Evolutionary conservation across 1,284 basidiomycete species (phyloP), one percentile per base, ranked within the genome.

Genomic region (Ceratorhiza oryzae-sativae): DNA sequence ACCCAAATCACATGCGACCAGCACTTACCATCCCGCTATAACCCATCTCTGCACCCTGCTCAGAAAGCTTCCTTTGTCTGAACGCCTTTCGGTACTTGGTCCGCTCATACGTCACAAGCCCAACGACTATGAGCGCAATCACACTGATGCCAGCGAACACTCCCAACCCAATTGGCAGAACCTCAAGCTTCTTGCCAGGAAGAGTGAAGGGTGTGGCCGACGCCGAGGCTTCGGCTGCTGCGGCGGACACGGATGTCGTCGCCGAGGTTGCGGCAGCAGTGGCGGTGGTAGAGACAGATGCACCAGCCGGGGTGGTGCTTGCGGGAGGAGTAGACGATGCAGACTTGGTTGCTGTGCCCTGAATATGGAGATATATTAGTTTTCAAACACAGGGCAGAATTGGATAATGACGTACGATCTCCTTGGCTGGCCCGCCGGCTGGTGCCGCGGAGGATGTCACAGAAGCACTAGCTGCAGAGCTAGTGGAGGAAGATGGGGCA

Each of bases 21-120:
- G n/a, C n/a, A 45, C 63, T 41, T 83, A 82, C 82, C 84, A 85
- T 85, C 73, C 86, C 87, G 74, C 87, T 86, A 77, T 90, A 91
- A 36, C 86, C 88, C 82, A 87, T 85, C 45, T 77, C 76, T 32
- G 83, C 83, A 59, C 86, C 88, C 72, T 82, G 81, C 80, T 93
- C 91, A 27, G 88, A 88, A 77, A 91, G 84, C 80, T 87, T 89
- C 76, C 88, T 85, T 81, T 88, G 84, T 76, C 91, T 84, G 86
- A 92, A 93, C 72, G 86, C 90, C 86, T 87, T 91, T 83, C 91
- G 88, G 79, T 91, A 90, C 80, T 89, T 91, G 34, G 90, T 88
- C 63, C 92, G 85, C 83, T 93, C 91, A 78, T 89, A 92, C 25
- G 91, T 93, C 73, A 93, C 91, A 77, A 92, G 81, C 65, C 85